Percentiles rank a stretch among this genome's conserved stretches.
These are phyloP conservation scores for Cenchrus americanus DNA, from an alignment of 176 grass and related monocot genomes.

Conservation along the genomic window DNA sequence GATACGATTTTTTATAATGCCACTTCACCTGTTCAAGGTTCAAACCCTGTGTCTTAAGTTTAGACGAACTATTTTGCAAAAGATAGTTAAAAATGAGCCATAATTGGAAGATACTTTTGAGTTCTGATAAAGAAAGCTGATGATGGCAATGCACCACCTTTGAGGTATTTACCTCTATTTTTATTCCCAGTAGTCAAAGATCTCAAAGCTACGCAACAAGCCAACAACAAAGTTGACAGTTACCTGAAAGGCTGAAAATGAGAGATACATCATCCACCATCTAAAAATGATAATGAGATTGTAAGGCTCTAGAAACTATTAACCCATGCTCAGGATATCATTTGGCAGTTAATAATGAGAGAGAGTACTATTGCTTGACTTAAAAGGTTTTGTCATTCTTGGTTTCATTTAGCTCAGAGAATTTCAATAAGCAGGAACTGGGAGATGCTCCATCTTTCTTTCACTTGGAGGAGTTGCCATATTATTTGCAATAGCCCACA, in stretches of 20 bases:
- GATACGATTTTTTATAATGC: not conserved
- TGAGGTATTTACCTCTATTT: conserved; percentile 5
- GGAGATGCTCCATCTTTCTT: not conserved
- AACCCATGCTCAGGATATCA: not conserved
- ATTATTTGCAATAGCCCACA: not conserved
- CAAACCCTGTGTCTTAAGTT: not conserved
- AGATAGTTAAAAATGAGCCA: not conserved
- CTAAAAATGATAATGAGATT: no score
- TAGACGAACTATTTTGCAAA: not conserved
- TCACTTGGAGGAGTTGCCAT: not conserved
- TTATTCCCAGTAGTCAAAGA: not conserved
- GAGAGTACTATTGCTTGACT: not conserved
- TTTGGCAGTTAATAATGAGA: not conserved
- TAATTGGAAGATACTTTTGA: conserved; percentile 6
- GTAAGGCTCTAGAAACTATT: not conserved
- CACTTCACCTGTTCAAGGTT: not conserved
- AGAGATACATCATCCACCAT: not conserved
- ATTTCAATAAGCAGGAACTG: not conserved
- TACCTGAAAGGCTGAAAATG: not conserved
- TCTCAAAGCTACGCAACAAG: not conserved
- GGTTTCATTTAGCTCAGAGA: not conserved
- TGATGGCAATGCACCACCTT: conserved; percentile 10
- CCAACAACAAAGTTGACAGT: not conserved
- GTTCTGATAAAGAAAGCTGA: not conserved
- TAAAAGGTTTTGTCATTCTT: not conserved